Evolutionary conservation across 1,139 yeast species (phyloP).

Genomic region (Geotrichum carabidarum): DNA sequence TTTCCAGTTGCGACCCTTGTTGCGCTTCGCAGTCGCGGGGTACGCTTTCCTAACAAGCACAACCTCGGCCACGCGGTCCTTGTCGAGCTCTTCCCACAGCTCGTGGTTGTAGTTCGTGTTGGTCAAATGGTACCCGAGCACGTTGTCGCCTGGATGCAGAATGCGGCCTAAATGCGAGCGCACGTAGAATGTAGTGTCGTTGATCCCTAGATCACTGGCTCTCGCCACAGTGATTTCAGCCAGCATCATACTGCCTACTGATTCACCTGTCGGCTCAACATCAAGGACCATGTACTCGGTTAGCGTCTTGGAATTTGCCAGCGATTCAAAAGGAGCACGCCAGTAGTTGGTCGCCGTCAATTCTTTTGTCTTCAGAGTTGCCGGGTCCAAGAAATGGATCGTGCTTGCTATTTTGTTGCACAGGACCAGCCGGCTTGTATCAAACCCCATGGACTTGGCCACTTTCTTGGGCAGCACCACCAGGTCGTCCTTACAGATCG

Average conservation of each 20-base stretch:
- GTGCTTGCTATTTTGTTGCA: constrained; percentile 81
- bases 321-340: constrained; percentile 73
- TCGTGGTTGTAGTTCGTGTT: constrained; percentile 87
- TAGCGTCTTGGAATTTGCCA: constrained; percentile 69
- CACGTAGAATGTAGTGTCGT: constrained; percentile 74
- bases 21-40: constrained; percentile 68
- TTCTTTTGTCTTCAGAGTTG: constrained; percentile 72
- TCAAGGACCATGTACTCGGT: constrained; percentile 87
- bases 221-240: constrained; percentile 92
- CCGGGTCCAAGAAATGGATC: constrained; percentile 78
- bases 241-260: constrained; percentile 61
- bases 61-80: constrained; percentile 67
- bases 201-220: constrained; percentile 80
- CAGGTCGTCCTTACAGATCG: constrained; percentile 93
- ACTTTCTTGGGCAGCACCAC: constrained; percentile 84
- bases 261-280: constrained; percentile 83
- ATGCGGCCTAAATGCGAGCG: constrained; percentile 92
- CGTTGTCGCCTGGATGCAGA: constrained; percentile 94
- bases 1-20: constrained; percentile 80
- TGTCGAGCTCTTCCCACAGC: constrained; percentile 69
- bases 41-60: constrained; percentile 87
- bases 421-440: constrained; percentile 52
- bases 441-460: constrained; percentile 71
- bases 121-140: constrained; percentile 77
- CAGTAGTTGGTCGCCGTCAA: constrained; percentile 67